Base-by-base conservation (phyloP, 345 rosid genomes). In the Streptanthus diversifolius region DNA sequence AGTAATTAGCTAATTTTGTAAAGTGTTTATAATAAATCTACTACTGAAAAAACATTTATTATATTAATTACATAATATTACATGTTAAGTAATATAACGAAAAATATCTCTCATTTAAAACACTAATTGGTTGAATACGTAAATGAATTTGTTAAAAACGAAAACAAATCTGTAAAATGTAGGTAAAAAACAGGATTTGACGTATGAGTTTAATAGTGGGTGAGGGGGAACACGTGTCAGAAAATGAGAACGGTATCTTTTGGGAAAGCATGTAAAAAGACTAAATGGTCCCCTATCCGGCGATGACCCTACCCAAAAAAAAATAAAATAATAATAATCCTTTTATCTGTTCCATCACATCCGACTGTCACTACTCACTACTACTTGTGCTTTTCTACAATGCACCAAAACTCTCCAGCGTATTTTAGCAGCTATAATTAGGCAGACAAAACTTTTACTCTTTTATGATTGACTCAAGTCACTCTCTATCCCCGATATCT, bases 281-380 rank as follows among this genome's bases (percentile, higher is more conserved):
- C 19, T 43, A 47, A 39, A 62, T 76, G 75, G 80, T 76, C 75
- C 75, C 80, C 5, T 33, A 51, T 15, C 27, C 11, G 18, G 1
- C 62, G 59, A 37, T 25, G 57, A 33, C 62, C 78, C 78, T 52
- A 66, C 68, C 44, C 51, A 33, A 24, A 24, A 22, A n/a, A n/a
- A n/a, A n/a, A n/a, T n/a, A n/a, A n/a, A n/a, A n/a, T n/a, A n/a
- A n/a, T n/a, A n/a, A n/a, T n/a, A n/a, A 33, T 45, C 32, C 35
- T 70, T 74, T 70, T 56, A 71, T 47, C 22, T 76, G 80, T 76
- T 76, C 66, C 71, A 70, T 76, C 80, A 76, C 80, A 76, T 76
- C 80, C 54, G 75, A 76, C 68, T 52, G 61, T 57, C 74, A 75
- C 74, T 75, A 75, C 79, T 75, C 79, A 60, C 63, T n/a, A 11